phyloP scores from a whole-genome alignment of 2,329 filamentous ascomycete species.

The Alternaria incomplexa region DNA sequence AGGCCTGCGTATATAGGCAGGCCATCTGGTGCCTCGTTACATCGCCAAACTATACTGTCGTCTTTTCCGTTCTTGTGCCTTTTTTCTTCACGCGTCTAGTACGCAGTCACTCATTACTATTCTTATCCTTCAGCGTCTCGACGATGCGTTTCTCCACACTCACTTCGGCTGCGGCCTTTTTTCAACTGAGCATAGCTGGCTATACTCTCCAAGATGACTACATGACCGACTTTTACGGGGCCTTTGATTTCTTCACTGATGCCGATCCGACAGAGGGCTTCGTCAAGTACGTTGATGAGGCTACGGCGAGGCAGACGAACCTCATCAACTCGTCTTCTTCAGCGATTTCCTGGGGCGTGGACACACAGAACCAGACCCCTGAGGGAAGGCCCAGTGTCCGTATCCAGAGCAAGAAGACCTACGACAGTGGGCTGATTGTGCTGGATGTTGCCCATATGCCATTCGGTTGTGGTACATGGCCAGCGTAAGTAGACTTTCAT shows the following conservation, averaged over 20 bases:
- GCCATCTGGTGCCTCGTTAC: conserved; percentile 10
- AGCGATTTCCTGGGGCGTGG: conserved; percentile 55
- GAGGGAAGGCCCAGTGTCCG: conserved; percentile 55
- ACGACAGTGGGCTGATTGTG: conserved; percentile 56
- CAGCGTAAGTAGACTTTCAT: conserved; percentile 43
- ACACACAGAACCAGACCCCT: conserved; percentile 46
- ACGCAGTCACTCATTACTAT: conserved; percentile 41
- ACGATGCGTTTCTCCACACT: conserved; percentile 46
- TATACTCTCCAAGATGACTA: conserved; percentile 51
- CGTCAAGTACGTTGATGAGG: conserved; percentile 49
- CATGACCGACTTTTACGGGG: conserved; percentile 53
- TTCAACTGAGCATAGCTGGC: conserved; percentile 47
- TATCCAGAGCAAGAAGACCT: conserved; percentile 54
- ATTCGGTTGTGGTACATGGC: conserved; percentile 59
- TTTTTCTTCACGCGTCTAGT: conserved; percentile 39
- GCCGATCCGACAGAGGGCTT: conserved; percentile 55
- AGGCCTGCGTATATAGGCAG: conserved; percentile 32
- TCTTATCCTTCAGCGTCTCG: conserved; percentile 28
- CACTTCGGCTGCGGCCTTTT: conserved; percentile 43
- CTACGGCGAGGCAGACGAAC: conserved; percentile 48
- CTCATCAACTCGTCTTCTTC: conserved; percentile 48
- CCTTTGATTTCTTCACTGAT: conserved; percentile 53
- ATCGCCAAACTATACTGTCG: conserved; percentile 25
- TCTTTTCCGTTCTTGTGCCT: conserved; percentile 24
- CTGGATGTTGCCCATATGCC: conserved; percentile 61